Evolutionary conservation across 192 early-diverging fungal species (phyloP).

Genomic region (Rhizophagus clarus): DNA sequence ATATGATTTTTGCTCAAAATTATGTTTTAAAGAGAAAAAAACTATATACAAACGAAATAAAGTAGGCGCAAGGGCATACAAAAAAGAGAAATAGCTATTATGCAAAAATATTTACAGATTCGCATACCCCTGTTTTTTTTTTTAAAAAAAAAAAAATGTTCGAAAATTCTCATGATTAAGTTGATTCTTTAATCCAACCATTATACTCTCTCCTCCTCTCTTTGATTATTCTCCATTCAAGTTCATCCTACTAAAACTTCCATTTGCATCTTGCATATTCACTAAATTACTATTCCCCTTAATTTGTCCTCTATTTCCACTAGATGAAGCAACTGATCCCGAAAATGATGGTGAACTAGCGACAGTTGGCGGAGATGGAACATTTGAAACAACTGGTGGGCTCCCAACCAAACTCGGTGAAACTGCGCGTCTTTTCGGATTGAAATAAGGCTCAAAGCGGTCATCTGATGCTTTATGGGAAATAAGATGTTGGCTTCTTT

Average conservation of each 20-base stretch:
- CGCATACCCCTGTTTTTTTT: no score
- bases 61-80: no score
- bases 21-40: no score
- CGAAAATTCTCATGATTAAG: no score
- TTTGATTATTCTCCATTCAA: slow-evolving; percentile 20
- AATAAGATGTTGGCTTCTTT: neutral
- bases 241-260: slow-evolving; percentile 30
- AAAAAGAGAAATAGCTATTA: no score
- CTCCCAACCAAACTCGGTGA: slow-evolving; percentile 28
- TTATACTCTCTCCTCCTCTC: no score
- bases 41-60: no score
- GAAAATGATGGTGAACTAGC: neutral
- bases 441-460: slow-evolving; percentile 33
- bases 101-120: no score
- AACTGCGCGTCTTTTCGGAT: slow-evolving; percentile 30
- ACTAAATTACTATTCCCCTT: slow-evolving; percentile 15
- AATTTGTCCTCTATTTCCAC: neutral
- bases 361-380: slow-evolving; percentile 16
- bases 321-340: neutral
- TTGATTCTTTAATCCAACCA: no score
- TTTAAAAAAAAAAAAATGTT: no score
- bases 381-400: slow-evolving; percentile 8
- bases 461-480: slow-evolving; percentile 26
- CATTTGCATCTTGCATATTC: slow-evolving; percentile 30
- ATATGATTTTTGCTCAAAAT: no score